Evolutionary conservation across 805 yeast species (phyloP), one percentile per base, ranked within the genome.

Genomic region (Schizosaccharomyces osmophilus): DNA sequence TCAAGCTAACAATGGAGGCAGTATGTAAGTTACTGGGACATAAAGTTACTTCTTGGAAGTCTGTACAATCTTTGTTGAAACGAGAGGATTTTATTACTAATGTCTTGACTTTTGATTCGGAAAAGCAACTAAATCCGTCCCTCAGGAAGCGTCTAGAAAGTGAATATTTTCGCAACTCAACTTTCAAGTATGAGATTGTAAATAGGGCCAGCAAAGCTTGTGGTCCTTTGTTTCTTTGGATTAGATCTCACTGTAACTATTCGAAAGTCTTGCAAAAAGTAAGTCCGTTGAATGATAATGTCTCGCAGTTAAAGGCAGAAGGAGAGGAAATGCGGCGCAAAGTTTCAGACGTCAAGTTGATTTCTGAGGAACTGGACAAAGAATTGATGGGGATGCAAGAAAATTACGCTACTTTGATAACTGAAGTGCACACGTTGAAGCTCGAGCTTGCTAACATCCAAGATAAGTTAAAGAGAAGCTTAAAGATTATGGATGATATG

Each of bases 171-270:
- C 73, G 82, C 0, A 73, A 81, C 61, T 78, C 82, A 0, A 83
- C 80, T 61, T 89, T 79, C 69, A 86, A 79, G 51, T 84, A 73
- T 66, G 88, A 83, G 59, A 72, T 85, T 0, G 95, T 87, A 0
- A 80, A 85, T 66, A 75, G 97, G 48, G 97, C 97, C 4, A 84
- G 95, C 70, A 87, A 85, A 68, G 97, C 97, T 0, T 87, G 97
- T 73, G 97, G 96, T 0, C 97, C 97, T 0, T 73, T 90, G 43
- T 68, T 85, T 22, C 82, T 82, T 64, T 90, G 97, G 97, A 89
- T 88, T 0, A 77, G 77, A 61, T 97, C 97, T 0, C 97, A 90
- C 65, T 74, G 88, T n/a, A 73, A 77, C n/a, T 90, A 84, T 68
- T 79, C 90, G 0, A 68, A 79, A 1, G 84, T 88, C 26, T 72